A percentile compares a stretch with the other conserved stretches of the same genome.
phyloP scores from a whole-genome alignment of 2,329 filamentous ascomycete genomes.

The Exophiala oligosperma region DNA sequence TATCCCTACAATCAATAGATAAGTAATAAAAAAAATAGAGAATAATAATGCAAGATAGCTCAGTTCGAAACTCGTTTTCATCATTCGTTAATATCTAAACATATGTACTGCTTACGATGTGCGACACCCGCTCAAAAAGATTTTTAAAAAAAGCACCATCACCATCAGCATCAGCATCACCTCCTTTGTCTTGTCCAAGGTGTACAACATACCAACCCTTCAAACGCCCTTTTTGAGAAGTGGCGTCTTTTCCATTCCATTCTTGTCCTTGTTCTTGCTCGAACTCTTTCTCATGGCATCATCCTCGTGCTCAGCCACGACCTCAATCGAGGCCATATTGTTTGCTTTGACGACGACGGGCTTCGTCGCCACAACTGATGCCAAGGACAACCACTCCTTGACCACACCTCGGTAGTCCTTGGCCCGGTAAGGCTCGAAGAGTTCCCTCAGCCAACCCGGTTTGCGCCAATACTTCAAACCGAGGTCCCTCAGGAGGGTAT shows the following conservation, averaged over 20 bases:
- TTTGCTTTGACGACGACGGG: too few species aligned
- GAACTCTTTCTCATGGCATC: too few species aligned
- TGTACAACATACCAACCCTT: background rate
- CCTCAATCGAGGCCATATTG: too few species aligned
- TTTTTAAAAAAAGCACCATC: too few species aligned
- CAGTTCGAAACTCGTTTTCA: too few species aligned
- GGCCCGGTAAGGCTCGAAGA: slow-evolving; percentile 40
- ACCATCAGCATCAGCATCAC: too few species aligned
- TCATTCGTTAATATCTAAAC: too few species aligned
- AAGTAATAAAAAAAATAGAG: background rate
- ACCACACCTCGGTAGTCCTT: slow-evolving; percentile 44
- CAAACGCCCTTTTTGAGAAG: background rate
- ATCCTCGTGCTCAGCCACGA: background rate
- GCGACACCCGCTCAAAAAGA: too few species aligned
- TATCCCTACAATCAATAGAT: background rate
- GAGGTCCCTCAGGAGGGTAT: slow-evolving; percentile 66
- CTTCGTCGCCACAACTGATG: slow-evolving; percentile 14
- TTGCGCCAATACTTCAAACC: slow-evolving; percentile 53
- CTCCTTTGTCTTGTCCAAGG: too few species aligned
- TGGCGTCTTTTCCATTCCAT: background rate
- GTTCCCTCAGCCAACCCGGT: slow-evolving; percentile 33
- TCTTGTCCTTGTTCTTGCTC: background rate
- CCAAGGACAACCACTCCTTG: slow-evolving; percentile 37
- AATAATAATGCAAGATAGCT: too few species aligned
- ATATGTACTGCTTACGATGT: too few species aligned